Conservation (phyloP, 2,329 filamentous ascomycete species). For the Cercospora brassicicola region DNA sequence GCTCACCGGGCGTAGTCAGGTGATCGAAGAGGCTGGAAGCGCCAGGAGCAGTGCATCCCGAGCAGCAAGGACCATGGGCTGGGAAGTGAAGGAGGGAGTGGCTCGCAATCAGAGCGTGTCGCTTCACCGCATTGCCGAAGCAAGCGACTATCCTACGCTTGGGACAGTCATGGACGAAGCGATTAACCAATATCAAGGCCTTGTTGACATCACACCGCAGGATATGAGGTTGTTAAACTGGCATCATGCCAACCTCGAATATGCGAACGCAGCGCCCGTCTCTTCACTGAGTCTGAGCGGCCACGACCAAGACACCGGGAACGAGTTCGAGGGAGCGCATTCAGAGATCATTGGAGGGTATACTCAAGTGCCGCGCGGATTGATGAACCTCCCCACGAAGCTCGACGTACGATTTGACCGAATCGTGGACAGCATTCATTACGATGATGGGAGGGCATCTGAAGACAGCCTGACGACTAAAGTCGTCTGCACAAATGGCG, state of each 20-base stretch:
- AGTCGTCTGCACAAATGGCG: conserved; percentile 76
- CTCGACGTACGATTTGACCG: conserved; percentile 75
- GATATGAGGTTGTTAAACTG: conserved; percentile 92
- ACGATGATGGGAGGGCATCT: conserved; percentile 40
- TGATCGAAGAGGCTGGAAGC: conserved; percentile 68
- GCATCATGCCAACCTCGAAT: conserved; percentile 98
- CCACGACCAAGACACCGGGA: conserved; percentile 97
- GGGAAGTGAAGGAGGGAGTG: conserved; percentile 66
- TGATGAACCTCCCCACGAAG: conserved; percentile 73
- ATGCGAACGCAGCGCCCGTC: conserved; percentile 90
- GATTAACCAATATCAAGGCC: conserved; percentile 79
- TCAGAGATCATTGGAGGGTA: conserved; percentile 93
- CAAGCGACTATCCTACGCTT: conserved; percentile 67
- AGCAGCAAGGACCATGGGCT: conserved; percentile 79
- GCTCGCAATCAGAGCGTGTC: conserved; percentile 59
- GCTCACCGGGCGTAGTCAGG: conserved; percentile 71
- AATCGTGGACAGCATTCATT: conserved; percentile 71
- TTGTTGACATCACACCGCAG: conserved; percentile 79
- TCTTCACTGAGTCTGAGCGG: conserved; percentile 81
- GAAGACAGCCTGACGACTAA: conserved; percentile 52
- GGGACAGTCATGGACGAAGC: conserved; percentile 90
- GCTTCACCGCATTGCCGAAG: conserved; percentile 65
- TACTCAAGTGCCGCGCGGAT: conserved; percentile 83
- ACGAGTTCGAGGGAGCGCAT: conserved; percentile 94
- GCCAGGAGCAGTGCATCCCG: conserved; percentile 72